Evolutionary conservation across 2,329 filamentous ascomycete species (phyloP).

Genomic region (Sporothrix euskadiensis): DNA sequence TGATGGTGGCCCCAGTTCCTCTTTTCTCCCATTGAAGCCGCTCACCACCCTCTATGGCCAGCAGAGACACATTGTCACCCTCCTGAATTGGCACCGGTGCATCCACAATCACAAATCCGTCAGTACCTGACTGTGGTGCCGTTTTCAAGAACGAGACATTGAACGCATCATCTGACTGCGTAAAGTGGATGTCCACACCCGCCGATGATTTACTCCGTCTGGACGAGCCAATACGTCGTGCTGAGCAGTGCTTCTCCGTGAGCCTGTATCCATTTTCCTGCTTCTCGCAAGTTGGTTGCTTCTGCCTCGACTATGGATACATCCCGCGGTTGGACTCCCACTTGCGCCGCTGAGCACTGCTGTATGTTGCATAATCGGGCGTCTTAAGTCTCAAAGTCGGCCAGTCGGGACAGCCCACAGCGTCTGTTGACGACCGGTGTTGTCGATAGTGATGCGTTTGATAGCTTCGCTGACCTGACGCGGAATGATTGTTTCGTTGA

Average conservation of each 20-base stretch:
- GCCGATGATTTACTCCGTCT: conserved; percentile 27
- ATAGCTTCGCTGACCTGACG: background rate
- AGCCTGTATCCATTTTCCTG: conserved; percentile 41
- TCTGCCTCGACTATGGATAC: conserved; percentile 57
- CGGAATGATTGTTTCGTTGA: background rate
- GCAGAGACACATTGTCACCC: conserved; percentile 47
- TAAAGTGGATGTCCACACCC: conserved; percentile 45
- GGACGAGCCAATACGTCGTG: conserved; percentile 55
- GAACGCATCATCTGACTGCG: conserved; percentile 49
- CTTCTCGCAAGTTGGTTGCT: conserved; percentile 49
- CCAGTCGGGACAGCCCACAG: conserved; percentile 50
- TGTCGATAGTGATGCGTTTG: background rate
- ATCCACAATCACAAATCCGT: conserved; percentile 38
- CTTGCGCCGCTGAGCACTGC: conserved; percentile 53
- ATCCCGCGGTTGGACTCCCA: conserved; percentile 63
- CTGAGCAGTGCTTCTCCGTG: conserved; percentile 59
- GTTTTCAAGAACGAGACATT: conserved; percentile 45
- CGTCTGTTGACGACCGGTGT: conserved; percentile 52
- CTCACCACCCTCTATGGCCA: conserved; percentile 35
- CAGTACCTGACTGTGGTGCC: conserved; percentile 34
- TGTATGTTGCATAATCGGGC: conserved; percentile 57
- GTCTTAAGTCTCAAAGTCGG: conserved; percentile 65
- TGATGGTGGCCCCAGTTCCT: background rate
- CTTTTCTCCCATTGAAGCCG: conserved; percentile 34
- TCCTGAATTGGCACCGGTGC: conserved; percentile 45